Base-by-base conservation (phyloP, 2,329 filamentous ascomycete species). In the Ophiostoma sp. region DNA sequence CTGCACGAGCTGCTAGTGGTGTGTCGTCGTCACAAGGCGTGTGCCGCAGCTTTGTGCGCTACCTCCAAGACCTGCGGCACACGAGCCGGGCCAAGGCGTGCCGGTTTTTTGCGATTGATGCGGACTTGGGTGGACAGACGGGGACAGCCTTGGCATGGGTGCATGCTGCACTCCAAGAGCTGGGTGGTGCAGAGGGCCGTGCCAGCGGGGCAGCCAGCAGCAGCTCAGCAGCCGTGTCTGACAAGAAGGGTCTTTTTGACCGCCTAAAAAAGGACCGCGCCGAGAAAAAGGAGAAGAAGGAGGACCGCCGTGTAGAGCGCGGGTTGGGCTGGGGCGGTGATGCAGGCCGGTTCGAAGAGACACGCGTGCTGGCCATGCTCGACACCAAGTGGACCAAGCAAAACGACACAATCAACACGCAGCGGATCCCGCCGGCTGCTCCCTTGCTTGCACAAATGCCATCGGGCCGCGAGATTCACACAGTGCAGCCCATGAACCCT, bases 381-480 rank as follows among this genome's bases (percentile, higher is more conserved):
- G 89, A 97, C 78, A 87, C 86, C 50, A 98, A 97, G 80, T 98
- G 96, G 95, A 90, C 89, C 75, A 96, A 94, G 83, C 90, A 94
- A 82, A 99, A 99, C 79, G 94, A 98, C 81, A 97, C 93, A 90
- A 91, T 97, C 78, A 93, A 95, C 74, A 91, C 94, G 0, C 94
- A 97, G 80, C 72, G 85, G 1, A 87, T 98, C 42, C 94, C 95
- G 0, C 86, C 92, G 0, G 87, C 88, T 4, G 91, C 90, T 17
- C 88, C 92, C 0, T 83, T 98, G 11, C 82, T 97, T 4, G 88
- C 92, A 7, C 91, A 89, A 75, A 92, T 98, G 84, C 95, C 96
- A 0, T 95, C 93, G 0, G 95, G 95, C 1, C 89, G 95, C 75
- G 95, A 98, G 78, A 94, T 97, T 71, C 92, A 97, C 76, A 87